These are phyloP conservation scores for Annulohypoxylon moriforme DNA, from an alignment of 495 filamentous ascomycete species.

Conservation along the genomic window DNA sequence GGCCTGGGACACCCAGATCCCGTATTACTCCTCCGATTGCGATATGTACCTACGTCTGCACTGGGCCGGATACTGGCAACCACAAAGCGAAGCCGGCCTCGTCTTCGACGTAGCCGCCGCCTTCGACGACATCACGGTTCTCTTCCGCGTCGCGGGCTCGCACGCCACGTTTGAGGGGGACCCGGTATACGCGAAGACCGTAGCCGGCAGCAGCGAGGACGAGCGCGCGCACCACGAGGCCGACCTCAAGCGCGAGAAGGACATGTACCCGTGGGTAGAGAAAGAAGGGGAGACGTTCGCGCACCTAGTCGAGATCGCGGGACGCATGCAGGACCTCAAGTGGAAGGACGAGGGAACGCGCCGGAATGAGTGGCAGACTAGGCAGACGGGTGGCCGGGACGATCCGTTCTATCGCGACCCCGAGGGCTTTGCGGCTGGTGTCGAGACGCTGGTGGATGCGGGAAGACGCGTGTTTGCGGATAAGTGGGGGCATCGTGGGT, in stretches of 20 bases:
- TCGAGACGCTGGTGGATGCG: conserved; percentile 61
- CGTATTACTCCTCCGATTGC: conserved; percentile 68
- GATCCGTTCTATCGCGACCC: conserved; percentile 68
- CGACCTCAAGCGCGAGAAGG: conserved; percentile 45
- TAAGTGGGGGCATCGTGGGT: conserved; percentile 64
- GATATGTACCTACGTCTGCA: conserved; percentile 67
- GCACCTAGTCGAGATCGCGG: conserved; percentile 48
- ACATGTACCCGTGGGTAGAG: conserved; percentile 46
- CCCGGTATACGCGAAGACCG: conserved; percentile 29
- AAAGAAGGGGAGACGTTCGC: conserved; percentile 54
- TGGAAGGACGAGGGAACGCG: conserved; percentile 44
- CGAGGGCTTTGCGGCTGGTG: conserved; percentile 63
- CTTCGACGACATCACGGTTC: conserved; percentile 58
- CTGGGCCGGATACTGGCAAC: conserved; percentile 64
- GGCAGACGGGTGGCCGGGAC: conserved; percentile 64
- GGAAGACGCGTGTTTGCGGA: conserved; percentile 63
- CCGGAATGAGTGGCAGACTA: conserved; percentile 66
- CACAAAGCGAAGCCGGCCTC: conserved; percentile 56
- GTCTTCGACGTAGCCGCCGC: conserved; percentile 62
- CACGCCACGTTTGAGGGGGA: conserved; percentile 49
- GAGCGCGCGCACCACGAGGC: conserved; percentile 41
- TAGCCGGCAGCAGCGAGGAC: background rate
- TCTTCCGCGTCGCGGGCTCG: conserved; percentile 54
- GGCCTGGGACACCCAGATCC: conserved; percentile 71
- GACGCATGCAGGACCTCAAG: conserved; percentile 53